Evolutionary conservation across 805 yeast species (phyloP).

Genomic region (Maudiozyma bulderi): DNA sequence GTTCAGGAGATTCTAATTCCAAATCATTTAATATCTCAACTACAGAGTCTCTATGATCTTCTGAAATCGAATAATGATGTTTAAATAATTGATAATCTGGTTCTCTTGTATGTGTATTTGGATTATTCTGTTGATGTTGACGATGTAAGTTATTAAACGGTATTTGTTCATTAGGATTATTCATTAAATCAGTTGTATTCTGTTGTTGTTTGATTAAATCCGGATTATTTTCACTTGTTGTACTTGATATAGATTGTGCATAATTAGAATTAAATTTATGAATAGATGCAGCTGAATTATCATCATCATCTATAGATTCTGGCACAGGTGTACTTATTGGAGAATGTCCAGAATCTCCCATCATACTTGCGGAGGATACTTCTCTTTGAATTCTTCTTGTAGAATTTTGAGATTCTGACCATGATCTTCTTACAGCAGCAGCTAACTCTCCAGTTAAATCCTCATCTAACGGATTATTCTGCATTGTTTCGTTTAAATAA

Average conservation of each 20-base stretch:
- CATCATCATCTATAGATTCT: constrained; percentile 1
- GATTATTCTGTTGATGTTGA: not conserved
- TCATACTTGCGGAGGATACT: too few species aligned
- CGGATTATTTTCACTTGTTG: not conserved
- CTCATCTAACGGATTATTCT: constrained; percentile 2
- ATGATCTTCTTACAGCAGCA: constrained; percentile 26
- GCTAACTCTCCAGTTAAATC: constrained; percentile 20
- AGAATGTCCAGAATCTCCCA: constrained; percentile 4
- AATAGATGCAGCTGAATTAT: not conserved
- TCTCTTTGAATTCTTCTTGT: not conserved
- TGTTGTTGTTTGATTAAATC: not conserved
- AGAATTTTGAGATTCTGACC: constrained; percentile 17
- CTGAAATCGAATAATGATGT: constrained; percentile 23
- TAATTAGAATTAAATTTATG: not conserved
- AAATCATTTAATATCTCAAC: constrained; percentile 17
- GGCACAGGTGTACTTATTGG: constrained; percentile 15
- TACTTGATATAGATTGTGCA: not conserved
- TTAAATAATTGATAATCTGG: constrained; percentile 18
- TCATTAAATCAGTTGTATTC: not conserved
- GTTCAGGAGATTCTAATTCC: constrained; percentile 7
- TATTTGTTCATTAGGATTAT: not conserved
- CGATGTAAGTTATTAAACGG: not conserved
- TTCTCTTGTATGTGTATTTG: not conserved
- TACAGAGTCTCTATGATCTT: constrained; percentile 16
- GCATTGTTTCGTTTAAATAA: not conserved